These are phyloP conservation scores for Syncephalastrum monosporum DNA, from an alignment of 371 early-diverging fungal genomes.

Conservation along the genomic window DNA sequence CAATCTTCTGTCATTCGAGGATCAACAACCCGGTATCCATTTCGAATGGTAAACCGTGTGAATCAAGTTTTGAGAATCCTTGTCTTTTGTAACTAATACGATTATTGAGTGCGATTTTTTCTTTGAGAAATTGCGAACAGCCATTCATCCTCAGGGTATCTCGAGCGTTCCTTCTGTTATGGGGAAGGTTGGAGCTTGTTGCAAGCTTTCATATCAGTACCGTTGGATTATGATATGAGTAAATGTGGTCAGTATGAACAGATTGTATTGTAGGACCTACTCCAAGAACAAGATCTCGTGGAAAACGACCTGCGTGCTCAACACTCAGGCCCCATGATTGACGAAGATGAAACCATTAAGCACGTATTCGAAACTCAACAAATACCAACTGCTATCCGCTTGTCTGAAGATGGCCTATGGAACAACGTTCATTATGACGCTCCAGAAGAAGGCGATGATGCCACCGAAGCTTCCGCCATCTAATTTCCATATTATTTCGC, in stretches of 20 bases:
- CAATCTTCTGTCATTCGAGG: no score
- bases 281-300: not conserved
- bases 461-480: no score
- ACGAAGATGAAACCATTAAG: slow-evolving; percentile 4
- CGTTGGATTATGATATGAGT: not conserved
- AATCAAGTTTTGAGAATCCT: not conserved
- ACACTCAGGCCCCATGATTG: slow-evolving; percentile 2
- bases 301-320: not conserved
- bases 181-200: not conserved
- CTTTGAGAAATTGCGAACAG: no score
- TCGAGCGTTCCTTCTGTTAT: not conserved
- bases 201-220: not conserved
- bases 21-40: no score
- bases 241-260: slow-evolving; percentile 4
- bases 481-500: no score
- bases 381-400: no score
- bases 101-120: not conserved
- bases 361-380: not conserved
- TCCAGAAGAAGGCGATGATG: no score
- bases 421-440: no score
- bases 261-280: slow-evolving; percentile 4
- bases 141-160: no score
- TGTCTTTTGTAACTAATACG: not conserved
- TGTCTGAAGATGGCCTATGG: no score
- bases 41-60: no score